These are phyloP conservation scores for Fusarium heterosporum DNA, from an alignment of 2,329 filamentous ascomycete genomes.

Conservation along the genomic window DNA sequence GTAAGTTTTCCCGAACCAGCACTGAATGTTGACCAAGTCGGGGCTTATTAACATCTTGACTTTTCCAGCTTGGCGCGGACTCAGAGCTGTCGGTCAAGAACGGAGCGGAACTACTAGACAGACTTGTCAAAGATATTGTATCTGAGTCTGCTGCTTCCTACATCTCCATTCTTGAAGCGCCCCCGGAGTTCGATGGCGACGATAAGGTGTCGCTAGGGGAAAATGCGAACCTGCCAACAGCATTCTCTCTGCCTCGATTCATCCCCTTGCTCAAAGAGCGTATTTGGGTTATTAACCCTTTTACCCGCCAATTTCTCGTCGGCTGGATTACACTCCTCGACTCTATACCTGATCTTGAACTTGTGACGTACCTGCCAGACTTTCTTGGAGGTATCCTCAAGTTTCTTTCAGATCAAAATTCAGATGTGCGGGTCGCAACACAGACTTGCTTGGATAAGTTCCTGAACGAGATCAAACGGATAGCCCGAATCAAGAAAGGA, in stretches of 20 bases:
- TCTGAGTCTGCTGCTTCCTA: constrained; percentile 95
- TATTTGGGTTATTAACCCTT: constrained; percentile 94
- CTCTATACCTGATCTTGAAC: constrained; percentile 94
- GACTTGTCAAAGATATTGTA: constrained; percentile 95
- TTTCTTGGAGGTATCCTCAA: constrained; percentile 91
- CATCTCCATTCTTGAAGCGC: constrained; percentile 83
- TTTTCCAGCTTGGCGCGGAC: constrained; percentile 84
- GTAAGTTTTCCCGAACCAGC: constrained; percentile 57
- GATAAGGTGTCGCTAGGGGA: constrained; percentile 61
- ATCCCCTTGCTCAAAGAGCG: constrained; percentile 94
- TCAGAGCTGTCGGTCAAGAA: constrained; percentile 98
- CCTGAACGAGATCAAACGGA: constrained; percentile 92
- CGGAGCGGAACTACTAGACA: constrained; percentile 92
- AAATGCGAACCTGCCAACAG: constrained; percentile 74
- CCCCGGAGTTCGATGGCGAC: constrained; percentile 58
- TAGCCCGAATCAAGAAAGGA: constrained; percentile 90
- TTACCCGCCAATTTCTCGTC: constrained; percentile 93
- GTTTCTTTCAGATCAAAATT: constrained; percentile 90
- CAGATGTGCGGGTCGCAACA: constrained; percentile 94
- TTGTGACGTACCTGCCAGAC: constrained; percentile 91
- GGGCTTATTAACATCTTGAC: neutral
- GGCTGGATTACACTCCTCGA: constrained; percentile 96
- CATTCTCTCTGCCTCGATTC: constrained; percentile 91
- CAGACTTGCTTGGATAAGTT: constrained; percentile 91
- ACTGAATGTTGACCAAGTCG: neutral